Conservation (phyloP, 371 early-diverging fungal genomes). For the Circinella minor region DNA sequence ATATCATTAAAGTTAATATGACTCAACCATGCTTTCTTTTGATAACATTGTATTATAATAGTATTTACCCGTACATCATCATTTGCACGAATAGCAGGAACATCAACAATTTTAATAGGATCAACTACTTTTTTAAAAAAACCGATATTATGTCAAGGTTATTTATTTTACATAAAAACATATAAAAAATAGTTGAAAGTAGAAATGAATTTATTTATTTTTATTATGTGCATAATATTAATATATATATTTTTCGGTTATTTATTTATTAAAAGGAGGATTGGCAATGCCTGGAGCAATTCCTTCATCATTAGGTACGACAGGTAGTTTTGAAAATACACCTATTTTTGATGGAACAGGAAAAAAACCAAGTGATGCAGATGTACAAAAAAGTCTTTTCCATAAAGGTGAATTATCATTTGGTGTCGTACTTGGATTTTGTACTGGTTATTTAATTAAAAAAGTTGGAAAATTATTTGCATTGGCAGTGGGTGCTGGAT, state of each 20-base stretch:
- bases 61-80: background rate
- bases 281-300: background rate
- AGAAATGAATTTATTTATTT: too few species aligned
- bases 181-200: too few species aligned
- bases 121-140: conserved; percentile 1
- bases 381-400: conserved; percentile 22
- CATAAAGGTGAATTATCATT: conserved; percentile 48
- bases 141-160: background rate
- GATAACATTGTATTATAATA: background rate
- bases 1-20: background rate
- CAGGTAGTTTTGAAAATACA: background rate
- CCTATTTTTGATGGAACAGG: background rate
- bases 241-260: too few species aligned
- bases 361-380: conserved; percentile 12
- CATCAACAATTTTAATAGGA: background rate
- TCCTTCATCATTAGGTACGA: background rate
- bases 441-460: conserved; percentile 52
- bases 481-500: conserved; percentile 43
- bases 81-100: background rate
- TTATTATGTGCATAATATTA: too few species aligned
- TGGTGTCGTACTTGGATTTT: conserved; percentile 51
- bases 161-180: too few species aligned
- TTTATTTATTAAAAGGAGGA: background rate
- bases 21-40: background rate
- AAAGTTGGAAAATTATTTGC: conserved; percentile 51